Percentiles rank a stretch among this genome's conserved stretches.
Evolutionary conservation across 2,329 filamentous ascomycete species (phyloP).

Genomic region (Amauroascus niger): DNA sequence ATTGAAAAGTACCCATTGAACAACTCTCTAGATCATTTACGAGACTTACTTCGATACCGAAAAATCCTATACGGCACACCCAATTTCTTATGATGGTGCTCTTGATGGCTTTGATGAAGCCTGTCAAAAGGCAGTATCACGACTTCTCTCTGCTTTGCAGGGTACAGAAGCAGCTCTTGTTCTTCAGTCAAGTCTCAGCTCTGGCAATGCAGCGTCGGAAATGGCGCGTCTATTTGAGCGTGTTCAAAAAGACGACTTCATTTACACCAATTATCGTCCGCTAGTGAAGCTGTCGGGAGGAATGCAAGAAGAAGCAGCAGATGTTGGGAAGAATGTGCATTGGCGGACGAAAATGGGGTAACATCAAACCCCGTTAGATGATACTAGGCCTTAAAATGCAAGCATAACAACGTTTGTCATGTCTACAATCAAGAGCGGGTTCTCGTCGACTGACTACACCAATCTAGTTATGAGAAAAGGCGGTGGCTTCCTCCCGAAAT

Average conservation of each 20-base stretch:
- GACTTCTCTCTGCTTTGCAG: neutral
- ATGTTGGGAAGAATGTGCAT: too few relatives aligned
- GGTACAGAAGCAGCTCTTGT: neutral
- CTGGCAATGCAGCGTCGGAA: slow-evolving; percentile 3
- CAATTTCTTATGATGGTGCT: neutral
- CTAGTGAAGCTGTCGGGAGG: slow-evolving; percentile 11
- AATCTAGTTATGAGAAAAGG: too few relatives aligned
- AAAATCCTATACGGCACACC: neutral
- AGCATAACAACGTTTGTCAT: too few relatives aligned
- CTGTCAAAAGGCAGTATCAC: neutral
- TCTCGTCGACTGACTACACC: too few relatives aligned
- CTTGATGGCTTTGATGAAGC: neutral
- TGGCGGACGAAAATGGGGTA: too few relatives aligned
- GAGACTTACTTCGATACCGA: slow-evolving; percentile 2
- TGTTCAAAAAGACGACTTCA: slow-evolving; percentile 9
- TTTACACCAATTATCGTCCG: slow-evolving; percentile 6
- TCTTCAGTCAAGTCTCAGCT: neutral
- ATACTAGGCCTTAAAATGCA: too few relatives aligned
- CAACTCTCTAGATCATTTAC: slow-evolving; percentile 10
- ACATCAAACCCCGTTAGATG: too few relatives aligned
- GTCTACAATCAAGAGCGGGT: too few relatives aligned
- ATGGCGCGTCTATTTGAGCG: slow-evolving; percentile 1
- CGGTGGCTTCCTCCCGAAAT: too few relatives aligned
- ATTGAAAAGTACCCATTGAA: neutral
- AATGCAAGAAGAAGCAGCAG: too few relatives aligned